Evolutionary conservation across 768 basidiomycete genomes (phyloP), one percentile per base, ranked within the genome.

Genomic region (Boletus sp.): DNA sequence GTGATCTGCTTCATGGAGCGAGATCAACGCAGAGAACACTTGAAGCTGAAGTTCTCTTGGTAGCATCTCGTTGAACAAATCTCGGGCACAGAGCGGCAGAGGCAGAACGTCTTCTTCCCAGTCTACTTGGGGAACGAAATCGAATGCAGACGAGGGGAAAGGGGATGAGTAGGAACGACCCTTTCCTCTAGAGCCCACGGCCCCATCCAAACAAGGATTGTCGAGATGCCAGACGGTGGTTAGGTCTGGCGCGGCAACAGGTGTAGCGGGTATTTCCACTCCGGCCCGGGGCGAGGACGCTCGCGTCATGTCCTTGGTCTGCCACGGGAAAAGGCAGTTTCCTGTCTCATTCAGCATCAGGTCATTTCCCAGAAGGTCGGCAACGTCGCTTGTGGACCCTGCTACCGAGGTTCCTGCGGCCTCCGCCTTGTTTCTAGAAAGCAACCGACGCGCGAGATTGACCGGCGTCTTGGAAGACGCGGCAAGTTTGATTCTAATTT

Each of bases 21-120:
- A 71, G 15, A 92, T 72, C 24, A 94, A 66, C 2, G 78, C 69
- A 30, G 71, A 67, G 40, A 94, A 71, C 17, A 93, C 75, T 15
- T 78, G 74, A 47, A 94, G 71, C 57, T 78, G 83, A 51, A 92
- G 73, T 67, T 94, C 92, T 53, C 77, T 81, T 7, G 92, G 92
- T 12, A 94, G 76, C 51, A 78, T 67, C 28, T 84, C 82, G 63
- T 90, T 87, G 60, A 92, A 90, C 64, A 85, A 79, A 62, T 84
- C 82, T 24, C 68, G 77, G n/a, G 77, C 69, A 35, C 50, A 46
- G 20, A 66, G 57, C 5, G 79, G 78, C 54, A 86, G 71, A 14
- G 86, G 82, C 39, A 72, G 67, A 64, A 83, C 84, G 11, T 80
- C 63, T 61, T 86, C 83, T 28, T 78, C 69, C 8, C 76, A 70